phyloP scores from a whole-genome alignment of 352 stramenopile species.

The Phytophthora pluvialis region DNA sequence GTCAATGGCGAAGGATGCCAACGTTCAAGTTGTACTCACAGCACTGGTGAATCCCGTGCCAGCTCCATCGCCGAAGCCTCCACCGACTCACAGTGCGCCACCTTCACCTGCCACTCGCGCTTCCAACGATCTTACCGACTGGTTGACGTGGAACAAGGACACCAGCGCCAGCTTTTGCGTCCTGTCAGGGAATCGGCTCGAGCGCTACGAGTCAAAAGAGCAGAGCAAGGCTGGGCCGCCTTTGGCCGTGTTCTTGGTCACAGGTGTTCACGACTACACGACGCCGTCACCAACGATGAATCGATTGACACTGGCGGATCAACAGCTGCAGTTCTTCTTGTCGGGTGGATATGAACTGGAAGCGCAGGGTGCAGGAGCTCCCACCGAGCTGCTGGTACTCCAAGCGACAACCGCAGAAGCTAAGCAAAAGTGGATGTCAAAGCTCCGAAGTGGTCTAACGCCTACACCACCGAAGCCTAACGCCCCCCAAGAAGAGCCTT shows the following conservation, averaged over 20 bases:
- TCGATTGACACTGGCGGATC: conserved; percentile 9
- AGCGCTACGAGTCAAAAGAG: conserved; percentile 51
- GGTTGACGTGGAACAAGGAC: conserved; percentile 50
- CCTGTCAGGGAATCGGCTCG: conserved; percentile 60
- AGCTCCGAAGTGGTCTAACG: conserved; percentile 50
- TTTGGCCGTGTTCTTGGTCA: conserved; percentile 47
- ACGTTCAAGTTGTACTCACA: conserved; percentile 41
- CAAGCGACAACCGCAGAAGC: conserved; percentile 46
- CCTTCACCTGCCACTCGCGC: conserved; percentile 37
- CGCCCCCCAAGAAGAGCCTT: background rate
- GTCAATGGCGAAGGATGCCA: conserved; percentile 37
- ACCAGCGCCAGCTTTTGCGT: conserved; percentile 45
- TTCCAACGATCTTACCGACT: conserved; percentile 24
- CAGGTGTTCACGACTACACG: conserved; percentile 52
- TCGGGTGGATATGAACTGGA: conserved; percentile 26
- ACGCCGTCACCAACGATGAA: conserved; percentile 39
- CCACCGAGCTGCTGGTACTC: conserved; percentile 42
- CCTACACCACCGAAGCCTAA: conserved; percentile 6
- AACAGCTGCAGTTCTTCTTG: conserved; percentile 36
- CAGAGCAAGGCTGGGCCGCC: conserved; percentile 48
- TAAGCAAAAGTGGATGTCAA: conserved; percentile 62
- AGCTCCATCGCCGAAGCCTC: background rate
- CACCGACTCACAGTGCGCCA: conserved; percentile 16
- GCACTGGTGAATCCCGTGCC: conserved; percentile 12
- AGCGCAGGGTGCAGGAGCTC: background rate